Evolutionary conservation across 495 filamentous ascomycete species (phyloP).

Genomic region (Daldinia grandis): DNA sequence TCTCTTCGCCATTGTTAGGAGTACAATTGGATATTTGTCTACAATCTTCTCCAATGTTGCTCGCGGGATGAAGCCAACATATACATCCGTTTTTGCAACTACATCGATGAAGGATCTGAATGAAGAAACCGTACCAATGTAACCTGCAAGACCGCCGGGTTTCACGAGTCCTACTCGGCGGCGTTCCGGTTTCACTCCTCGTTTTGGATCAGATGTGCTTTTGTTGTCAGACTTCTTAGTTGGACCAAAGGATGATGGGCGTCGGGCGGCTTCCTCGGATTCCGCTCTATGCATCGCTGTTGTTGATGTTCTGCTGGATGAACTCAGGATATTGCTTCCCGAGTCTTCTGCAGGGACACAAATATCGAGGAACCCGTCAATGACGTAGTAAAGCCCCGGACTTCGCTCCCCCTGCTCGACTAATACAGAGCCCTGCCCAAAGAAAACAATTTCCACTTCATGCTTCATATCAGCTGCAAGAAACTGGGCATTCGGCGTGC

Average conservation of each 20-base stretch:
- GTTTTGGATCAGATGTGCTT: conserved; percentile 26
- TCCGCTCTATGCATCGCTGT: conserved; percentile 49
- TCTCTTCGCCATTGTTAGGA: conserved; percentile 94
- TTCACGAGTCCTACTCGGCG: conserved; percentile 90
- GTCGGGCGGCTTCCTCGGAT: conserved; percentile 38
- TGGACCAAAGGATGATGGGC: conserved; percentile 32
- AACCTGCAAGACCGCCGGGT: conserved; percentile 92
- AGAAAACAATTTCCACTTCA: conserved; percentile 98
- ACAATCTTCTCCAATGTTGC: conserved; percentile 89
- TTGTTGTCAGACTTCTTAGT: conserved; percentile 24
- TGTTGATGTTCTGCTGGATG: conserved; percentile 46
- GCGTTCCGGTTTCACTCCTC: conserved; percentile 37
- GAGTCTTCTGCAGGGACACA: conserved; percentile 59
- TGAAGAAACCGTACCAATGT: conserved; percentile 90
- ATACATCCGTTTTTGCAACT: conserved; percentile 96
- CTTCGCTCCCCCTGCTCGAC: conserved; percentile 97
- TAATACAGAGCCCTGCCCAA: conserved; percentile 92
- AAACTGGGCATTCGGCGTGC: conserved; percentile 56
- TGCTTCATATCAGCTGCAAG: conserved; percentile 79
- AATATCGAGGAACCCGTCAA: conserved; percentile 96
- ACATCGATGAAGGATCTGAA: conserved; percentile 97
- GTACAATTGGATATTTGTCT: conserved; percentile 88
- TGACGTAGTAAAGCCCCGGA: conserved; percentile 95
- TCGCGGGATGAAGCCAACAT: conserved; percentile 92
- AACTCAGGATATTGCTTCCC: conserved; percentile 47